phyloP scores from a whole-genome alignment of 768 basidiomycete genomes.

The Termitomyces sp. region DNA sequence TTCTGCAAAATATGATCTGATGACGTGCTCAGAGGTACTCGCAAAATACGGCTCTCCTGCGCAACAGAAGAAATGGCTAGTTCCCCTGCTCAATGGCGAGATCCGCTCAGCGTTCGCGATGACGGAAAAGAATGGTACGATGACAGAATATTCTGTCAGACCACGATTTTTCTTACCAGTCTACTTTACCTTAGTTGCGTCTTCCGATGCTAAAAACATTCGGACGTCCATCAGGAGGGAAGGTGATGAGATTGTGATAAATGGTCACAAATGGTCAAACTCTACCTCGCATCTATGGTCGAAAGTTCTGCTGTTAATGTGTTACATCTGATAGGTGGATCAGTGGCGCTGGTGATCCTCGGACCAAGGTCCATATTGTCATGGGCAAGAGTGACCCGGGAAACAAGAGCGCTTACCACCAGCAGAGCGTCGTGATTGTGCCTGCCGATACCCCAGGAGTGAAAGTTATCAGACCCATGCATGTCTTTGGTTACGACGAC shows the following conservation, averaged over 20 bases:
- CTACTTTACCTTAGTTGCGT: conserved; percentile 56
- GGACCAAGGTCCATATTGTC: conserved; percentile 86
- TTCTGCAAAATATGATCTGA: conserved; percentile 1
- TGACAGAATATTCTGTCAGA: conserved; percentile 2
- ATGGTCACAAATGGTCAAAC: conserved; percentile 90
- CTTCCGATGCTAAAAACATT: conserved; percentile 95
- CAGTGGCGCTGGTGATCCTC: conserved; percentile 92
- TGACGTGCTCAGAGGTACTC: conserved; percentile 72
- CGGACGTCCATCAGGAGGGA: conserved; percentile 81
- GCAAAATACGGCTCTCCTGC: conserved; percentile 90
- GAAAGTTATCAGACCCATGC: conserved; percentile 87
- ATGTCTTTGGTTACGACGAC: conserved; percentile 91
- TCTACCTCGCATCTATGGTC: not conserved
- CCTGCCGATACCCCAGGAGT: conserved; percentile 85
- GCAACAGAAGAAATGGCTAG: conserved; percentile 89
- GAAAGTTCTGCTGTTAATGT: not conserved
- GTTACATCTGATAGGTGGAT: conserved; percentile 72
- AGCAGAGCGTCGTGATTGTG: conserved; percentile 96
- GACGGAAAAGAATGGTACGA: conserved; percentile 87
- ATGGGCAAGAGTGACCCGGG: conserved; percentile 92
- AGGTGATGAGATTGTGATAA: conserved; percentile 87
- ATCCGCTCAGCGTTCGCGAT: conserved; percentile 95
- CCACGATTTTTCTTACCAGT: conserved; percentile 2
- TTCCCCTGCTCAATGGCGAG: conserved; percentile 86
- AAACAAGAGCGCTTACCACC: conserved; percentile 71